Evolutionary conservation across 1,284 basidiomycete genomes (phyloP), one percentile per base, ranked within the genome.

Genomic region (Ustilago sp.): DNA sequence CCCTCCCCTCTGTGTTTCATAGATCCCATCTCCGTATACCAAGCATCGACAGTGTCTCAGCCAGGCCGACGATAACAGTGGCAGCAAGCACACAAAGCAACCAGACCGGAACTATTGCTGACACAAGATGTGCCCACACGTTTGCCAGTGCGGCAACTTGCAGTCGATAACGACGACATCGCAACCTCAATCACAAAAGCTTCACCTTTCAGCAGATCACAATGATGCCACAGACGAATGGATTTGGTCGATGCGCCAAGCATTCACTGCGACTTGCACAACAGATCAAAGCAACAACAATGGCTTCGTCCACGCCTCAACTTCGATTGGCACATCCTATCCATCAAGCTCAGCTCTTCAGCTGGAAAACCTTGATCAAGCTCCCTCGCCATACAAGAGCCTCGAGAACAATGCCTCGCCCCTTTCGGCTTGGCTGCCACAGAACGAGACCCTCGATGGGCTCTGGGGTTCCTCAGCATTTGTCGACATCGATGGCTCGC

Each of bases 231-330:
- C 28, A 39, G 63, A 54, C 43, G 45, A 67, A 53, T 67, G 65
- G 65, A 45, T 61, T 7, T 67, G 59, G 65, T 57, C 59, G 2
- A 61, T 54, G 8, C 55, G 32, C 4, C 59, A 61, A 41, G 65
- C 15, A 9, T 51, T 67, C 31, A 15, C 47, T 31, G 31, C 65
- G 28, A 23, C 53, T 58, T 34, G 38, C 58, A 41, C 58, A 11
- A 50, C 51, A 11, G 57, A n/a, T 50, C 48, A 23, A 23, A 23
- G 13, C 28, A 6, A 31, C 13, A 28, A 50, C 47, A 28, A 45
- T n/a, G 23, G 8, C 15, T 35, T 41, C 9, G 8, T 8, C 32
- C 34, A 35, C 32, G 50, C 51, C 28, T 41, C 32, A 15, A 28
- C 57, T 39, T 51, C 58, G n/a, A 51, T 3, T 12, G 17, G 59